Percentiles rank a stretch among this genome's conserved stretches.
These are phyloP conservation scores for Pichia manshurica DNA, from an alignment of 805 yeast genomes.

Conservation along the genomic window DNA sequence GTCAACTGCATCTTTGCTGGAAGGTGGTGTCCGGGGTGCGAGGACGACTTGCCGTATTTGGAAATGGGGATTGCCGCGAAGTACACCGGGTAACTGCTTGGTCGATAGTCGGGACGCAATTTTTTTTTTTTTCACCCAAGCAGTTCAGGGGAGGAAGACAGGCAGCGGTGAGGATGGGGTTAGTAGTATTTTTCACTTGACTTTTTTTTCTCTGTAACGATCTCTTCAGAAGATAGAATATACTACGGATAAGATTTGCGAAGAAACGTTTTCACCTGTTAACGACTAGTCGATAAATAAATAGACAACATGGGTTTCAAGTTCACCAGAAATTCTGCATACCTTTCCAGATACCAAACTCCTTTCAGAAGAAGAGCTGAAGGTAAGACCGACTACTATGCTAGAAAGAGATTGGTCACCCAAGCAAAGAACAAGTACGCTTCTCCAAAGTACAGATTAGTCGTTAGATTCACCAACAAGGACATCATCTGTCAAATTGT, in stretches of 20 bases:
- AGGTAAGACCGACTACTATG: conserved; percentile 99
- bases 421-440: conserved; percentile 99
- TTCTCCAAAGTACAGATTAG: conserved; percentile 99
- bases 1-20: conserved; percentile 78
- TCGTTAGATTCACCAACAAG: conserved; percentile 99
- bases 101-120: conserved; percentile 1
- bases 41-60: conserved; percentile 17
- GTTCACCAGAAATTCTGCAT: conserved; percentile 76
- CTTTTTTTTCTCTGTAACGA: too few relatives aligned
- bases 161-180: too few relatives aligned
- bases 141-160: too few relatives aligned
- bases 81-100: conserved; percentile 11
- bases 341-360: conserved; percentile 99
- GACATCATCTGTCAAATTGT: conserved; percentile 97
- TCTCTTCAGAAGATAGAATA: too few relatives aligned
- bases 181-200: too few relatives aligned
- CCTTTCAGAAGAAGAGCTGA: conserved; percentile 99
- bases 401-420: conserved; percentile 98
- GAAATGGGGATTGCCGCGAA: conserved; percentile 29
- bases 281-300: not conserved
- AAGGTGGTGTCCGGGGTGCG: conserved; percentile 21
- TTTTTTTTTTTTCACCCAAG: too few relatives aligned
- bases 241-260: too few relatives aligned
- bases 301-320: conserved; percentile 66
- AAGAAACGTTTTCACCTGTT: too few relatives aligned